phyloP scores from a whole-genome alignment of 2,329 filamentous ascomycete genomes.

The Clarireedia monteithiana region DNA sequence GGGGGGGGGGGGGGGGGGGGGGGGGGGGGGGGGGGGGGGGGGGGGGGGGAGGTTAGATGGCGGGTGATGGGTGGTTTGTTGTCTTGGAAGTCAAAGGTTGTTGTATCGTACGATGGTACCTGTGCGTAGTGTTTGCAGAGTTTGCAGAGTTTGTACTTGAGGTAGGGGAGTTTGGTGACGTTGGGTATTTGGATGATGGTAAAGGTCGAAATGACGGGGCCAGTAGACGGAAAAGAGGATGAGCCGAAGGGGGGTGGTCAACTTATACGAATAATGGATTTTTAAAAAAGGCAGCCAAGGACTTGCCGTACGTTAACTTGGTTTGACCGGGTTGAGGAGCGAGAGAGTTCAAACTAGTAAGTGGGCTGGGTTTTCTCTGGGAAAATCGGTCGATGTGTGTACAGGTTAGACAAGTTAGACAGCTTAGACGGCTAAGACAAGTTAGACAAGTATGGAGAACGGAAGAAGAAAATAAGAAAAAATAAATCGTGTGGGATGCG shows the following conservation, averaged over 20 bases:
- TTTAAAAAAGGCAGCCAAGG: not conserved
- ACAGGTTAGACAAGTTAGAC: no score
- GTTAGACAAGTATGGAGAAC: not conserved
- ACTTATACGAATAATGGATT: conserved; percentile 14
- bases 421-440: no score
- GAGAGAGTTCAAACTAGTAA: not conserved
- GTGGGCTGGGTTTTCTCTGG: not conserved
- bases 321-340: not conserved
- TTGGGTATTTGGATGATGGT: not conserved
- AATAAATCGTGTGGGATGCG: not conserved
- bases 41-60: no score
- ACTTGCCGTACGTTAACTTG: not conserved
- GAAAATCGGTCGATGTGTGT: no score
- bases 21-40: no score
- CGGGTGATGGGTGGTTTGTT: not conserved
- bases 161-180: not conserved
- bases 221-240: conserved; percentile 18
- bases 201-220: conserved; percentile 14
- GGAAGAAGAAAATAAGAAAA: not conserved
- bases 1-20: no score
- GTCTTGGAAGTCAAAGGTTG: not conserved
- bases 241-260: conserved; percentile 18
- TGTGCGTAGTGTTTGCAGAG: not conserved
- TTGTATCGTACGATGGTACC: not conserved
- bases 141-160: not conserved